Percentiles rank a stretch among this genome's conserved stretches.
Evolutionary conservation across 257 asterid genomes (phyloP).

Genomic region (Sherardia arvensis): DNA sequence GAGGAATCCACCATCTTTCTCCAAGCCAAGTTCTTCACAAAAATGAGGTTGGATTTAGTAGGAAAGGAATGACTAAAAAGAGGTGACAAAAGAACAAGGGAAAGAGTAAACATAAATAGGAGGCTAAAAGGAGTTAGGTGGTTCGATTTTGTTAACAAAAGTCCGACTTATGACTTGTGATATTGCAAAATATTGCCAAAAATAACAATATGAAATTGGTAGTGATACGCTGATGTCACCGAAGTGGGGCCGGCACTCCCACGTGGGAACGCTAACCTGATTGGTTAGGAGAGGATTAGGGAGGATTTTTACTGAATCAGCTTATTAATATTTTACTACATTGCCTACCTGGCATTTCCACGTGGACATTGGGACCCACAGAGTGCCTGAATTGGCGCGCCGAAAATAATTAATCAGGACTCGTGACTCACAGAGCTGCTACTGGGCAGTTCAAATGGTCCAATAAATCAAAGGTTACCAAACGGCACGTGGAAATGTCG

Average conservation of each 20-base stretch:
- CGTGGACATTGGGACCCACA: conserved; percentile 12
- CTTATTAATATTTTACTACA: neutral
- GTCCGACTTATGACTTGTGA: neutral
- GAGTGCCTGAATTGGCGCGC: neutral
- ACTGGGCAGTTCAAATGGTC: neutral
- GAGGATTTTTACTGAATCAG: conserved; percentile 24
- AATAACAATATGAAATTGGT: neutral
- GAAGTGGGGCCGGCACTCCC: conserved; percentile 40
- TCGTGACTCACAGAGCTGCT: neutral
- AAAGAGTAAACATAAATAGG: neutral
- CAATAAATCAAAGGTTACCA: neutral
- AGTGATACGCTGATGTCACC: conserved; percentile 6
- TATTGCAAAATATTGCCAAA: neutral
- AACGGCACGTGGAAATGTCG: neutral
- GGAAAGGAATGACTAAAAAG: neutral
- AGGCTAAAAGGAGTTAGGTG: too few species aligned
- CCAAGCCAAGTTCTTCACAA: neutral
- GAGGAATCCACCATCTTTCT: conserved; percentile 51
- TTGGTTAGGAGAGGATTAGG: conserved; percentile 73
- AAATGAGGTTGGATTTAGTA: neutral
- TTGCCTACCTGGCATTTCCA: conserved; percentile 12
- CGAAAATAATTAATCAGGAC: neutral
- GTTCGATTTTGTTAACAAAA: neutral
- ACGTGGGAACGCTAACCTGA: conserved; percentile 57
- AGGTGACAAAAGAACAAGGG: neutral